phyloP scores from a whole-genome alignment of 371 early-diverging fungal genomes.

The Caulochytrium protostelioides region DNA sequence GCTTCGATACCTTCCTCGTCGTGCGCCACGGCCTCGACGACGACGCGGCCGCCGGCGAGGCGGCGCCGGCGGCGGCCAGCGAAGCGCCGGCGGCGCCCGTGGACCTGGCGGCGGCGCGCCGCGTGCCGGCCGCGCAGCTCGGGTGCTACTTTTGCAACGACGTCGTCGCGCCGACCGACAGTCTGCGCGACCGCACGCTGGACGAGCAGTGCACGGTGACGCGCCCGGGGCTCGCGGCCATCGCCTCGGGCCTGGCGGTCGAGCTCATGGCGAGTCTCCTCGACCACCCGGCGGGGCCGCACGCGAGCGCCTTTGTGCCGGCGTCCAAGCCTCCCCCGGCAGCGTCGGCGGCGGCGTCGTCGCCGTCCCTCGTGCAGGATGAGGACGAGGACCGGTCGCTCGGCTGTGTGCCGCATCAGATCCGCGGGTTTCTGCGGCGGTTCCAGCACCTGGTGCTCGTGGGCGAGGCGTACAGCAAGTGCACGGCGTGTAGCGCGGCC shows the following conservation, averaged over 20 bases:
- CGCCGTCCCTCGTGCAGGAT: too few species aligned
- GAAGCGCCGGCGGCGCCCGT: conserved; percentile 1
- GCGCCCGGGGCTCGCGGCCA: conserved; percentile 72
- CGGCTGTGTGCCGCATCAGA: conserved; percentile 72
- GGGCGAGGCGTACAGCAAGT: conserved; percentile 67
- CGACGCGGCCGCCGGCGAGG: too few species aligned
- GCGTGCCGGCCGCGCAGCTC: conserved; percentile 12
- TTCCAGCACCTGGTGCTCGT: conserved; percentile 60
- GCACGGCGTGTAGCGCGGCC: conserved; percentile 54
- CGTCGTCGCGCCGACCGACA: conserved; percentile 78
- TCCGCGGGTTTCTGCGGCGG: conserved; percentile 68
- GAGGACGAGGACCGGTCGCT: too few species aligned
- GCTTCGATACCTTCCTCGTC: conserved; percentile 87
- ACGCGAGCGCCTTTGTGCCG: conserved; percentile 9
- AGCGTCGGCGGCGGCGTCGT: conserved; percentile 1
- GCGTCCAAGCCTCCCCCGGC: conserved; percentile 1
- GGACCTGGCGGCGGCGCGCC: not conserved
- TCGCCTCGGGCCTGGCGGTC: conserved; percentile 65
- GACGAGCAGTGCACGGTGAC: conserved; percentile 97
- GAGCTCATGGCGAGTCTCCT: conserved; percentile 71
- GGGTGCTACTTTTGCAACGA: conserved; percentile 95
- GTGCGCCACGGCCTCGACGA: conserved; percentile 92
- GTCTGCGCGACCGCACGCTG: conserved; percentile 72
- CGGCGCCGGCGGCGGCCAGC: conserved; percentile 1
- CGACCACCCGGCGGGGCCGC: conserved; percentile 59